phyloP scores from a whole-genome alignment of 257 asterid species.

The Nicotiana benthamiana region DNA sequence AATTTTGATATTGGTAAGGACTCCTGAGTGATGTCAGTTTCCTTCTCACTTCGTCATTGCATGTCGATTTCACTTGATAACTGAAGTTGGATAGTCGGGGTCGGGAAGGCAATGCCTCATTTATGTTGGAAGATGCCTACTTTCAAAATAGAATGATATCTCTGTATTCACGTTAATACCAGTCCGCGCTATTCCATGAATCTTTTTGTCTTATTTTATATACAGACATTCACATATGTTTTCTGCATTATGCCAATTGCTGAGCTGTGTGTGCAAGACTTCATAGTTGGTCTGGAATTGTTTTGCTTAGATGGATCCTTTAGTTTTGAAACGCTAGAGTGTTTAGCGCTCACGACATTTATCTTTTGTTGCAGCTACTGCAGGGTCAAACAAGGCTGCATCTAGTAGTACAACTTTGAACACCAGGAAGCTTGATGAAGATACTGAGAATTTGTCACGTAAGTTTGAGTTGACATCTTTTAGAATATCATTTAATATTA shows the following conservation, averaged over 20 bases:
- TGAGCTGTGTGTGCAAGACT: background rate
- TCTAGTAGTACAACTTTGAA: conserved; percentile 64
- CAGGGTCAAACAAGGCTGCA: conserved; percentile 87
- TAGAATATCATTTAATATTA: background rate
- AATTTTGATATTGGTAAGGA: background rate
- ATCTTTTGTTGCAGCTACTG: conserved; percentile 51
- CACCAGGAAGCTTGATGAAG: conserved; percentile 90
- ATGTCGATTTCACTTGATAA: background rate
- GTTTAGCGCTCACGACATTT: background rate
- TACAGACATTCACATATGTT: background rate
- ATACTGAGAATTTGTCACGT: conserved; percentile 85
- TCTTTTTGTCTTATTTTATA: background rate
- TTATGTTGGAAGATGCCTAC: background rate
- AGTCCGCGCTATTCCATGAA: background rate
- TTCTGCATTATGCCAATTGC: background rate
- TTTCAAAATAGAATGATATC: background rate
- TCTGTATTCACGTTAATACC: background rate
- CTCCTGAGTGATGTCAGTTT: background rate
- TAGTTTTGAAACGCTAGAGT: background rate
- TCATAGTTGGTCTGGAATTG: background rate
- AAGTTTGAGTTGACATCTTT: conserved; percentile 18
- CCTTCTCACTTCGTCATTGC: background rate
- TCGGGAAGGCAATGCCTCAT: background rate
- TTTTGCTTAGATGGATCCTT: background rate
- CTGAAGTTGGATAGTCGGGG: background rate